These are phyloP conservation scores for Oxyria digyna DNA, from an alignment of 148 eudicot genomes.

Conservation along the genomic window DNA sequence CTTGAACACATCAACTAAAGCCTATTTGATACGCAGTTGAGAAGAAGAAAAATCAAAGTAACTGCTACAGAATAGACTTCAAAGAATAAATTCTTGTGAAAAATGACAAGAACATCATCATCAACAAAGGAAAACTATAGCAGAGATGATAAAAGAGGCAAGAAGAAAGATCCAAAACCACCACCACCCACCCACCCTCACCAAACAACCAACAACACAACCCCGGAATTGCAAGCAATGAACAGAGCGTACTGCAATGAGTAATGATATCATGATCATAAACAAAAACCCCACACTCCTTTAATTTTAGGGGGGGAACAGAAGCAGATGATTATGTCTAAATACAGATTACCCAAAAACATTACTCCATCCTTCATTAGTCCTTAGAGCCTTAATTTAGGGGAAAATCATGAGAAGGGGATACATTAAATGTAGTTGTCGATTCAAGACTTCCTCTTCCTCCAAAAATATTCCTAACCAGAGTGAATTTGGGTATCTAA, in stretches of 20 bases:
- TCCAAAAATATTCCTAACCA: neutral
- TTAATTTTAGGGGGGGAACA: neutral
- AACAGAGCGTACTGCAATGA: neutral
- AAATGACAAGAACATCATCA: neutral
- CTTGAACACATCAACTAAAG: neutral
- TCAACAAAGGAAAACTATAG: neutral
- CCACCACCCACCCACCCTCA: neutral
- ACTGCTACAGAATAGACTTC: neutral
- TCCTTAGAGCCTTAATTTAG: too few relatives aligned
- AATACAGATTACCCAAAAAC: neutral
- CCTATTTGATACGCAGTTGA: neutral
- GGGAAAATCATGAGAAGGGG: too few relatives aligned
- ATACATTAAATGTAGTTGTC: too few relatives aligned
- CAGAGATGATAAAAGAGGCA: neutral
- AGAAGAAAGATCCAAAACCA: conserved; percentile 1
- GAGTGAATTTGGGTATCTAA: neutral
- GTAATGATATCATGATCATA: neutral
- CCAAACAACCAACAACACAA: neutral
- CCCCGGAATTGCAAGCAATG: neutral
- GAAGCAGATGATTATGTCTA: neutral
- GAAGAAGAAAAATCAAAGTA: neutral
- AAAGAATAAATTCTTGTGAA: neutral
- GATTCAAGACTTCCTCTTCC: neutral
- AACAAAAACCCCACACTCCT: neutral
- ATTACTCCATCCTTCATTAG: too few relatives aligned